These are phyloP conservation scores for Endotrypanum monterogeii DNA, from an alignment of 208 protist genomes.

Conservation along the genomic window DNA sequence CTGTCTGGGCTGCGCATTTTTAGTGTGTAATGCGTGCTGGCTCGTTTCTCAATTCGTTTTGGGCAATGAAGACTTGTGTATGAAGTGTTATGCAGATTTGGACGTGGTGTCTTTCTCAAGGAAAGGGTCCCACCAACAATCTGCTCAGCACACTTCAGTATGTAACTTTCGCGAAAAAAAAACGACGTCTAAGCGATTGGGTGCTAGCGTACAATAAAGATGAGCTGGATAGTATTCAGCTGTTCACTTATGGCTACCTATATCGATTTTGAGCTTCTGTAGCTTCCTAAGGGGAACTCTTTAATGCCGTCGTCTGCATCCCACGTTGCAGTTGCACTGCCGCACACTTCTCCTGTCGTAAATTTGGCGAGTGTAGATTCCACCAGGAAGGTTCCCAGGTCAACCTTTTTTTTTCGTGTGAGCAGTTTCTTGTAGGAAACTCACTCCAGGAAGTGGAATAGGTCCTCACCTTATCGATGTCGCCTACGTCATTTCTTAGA, in stretches of 20 bases:
- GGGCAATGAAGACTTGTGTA: constrained; percentile 32
- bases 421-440: constrained; percentile 50
- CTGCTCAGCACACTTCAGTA: constrained; percentile 30
- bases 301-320: constrained; percentile 38
- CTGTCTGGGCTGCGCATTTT: constrained; percentile 29
- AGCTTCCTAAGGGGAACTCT: constrained; percentile 57
- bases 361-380: constrained; percentile 24
- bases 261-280: constrained; percentile 34
- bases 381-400: constrained; percentile 42
- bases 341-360: constrained; percentile 36
- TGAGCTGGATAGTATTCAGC: constrained; percentile 46
- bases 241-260: constrained; percentile 44
- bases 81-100: constrained; percentile 29
- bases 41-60: constrained; percentile 28
- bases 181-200: constrained; percentile 15
- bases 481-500: constrained; percentile 38
- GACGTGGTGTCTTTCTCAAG: constrained; percentile 38
- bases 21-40: constrained; percentile 9
- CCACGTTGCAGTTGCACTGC: constrained; percentile 26
- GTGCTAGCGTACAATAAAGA: constrained; percentile 39
- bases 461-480: constrained; percentile 26
- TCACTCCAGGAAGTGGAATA: constrained; percentile 48
- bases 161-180: constrained; percentile 44
- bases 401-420: constrained; percentile 32
- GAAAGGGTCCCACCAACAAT: constrained; percentile 33